phyloP scores from a whole-genome alignment of 1,139 yeast genomes.

The Candida neerlandica region DNA sequence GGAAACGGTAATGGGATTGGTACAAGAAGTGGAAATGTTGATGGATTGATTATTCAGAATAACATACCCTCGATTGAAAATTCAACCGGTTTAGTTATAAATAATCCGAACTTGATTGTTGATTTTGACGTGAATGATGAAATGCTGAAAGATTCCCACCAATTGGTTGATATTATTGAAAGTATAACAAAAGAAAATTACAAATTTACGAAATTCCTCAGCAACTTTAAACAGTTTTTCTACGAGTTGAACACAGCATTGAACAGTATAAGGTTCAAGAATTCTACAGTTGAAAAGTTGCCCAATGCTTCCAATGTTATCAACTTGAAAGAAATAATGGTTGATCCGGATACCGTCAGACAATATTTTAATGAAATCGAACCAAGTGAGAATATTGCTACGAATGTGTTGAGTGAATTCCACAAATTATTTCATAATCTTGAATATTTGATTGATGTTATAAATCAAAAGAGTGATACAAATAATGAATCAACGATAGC shows the following conservation, averaged over 20 bases:
- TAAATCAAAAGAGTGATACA: constrained; percentile 8
- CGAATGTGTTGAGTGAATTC: constrained; percentile 36
- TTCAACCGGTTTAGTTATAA: constrained; percentile 15
- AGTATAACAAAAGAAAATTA: constrained; percentile 44
- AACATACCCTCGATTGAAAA: constrained; percentile 40
- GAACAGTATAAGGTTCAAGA: constrained; percentile 18
- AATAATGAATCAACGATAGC: constrained; percentile 20
- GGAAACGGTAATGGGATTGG: constrained; percentile 7
- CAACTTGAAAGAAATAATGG: constrained; percentile 25
- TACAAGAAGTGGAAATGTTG: constrained; percentile 22
- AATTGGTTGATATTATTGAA: constrained; percentile 42
- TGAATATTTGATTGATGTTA: constrained; percentile 8
- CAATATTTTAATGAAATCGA: constrained; percentile 36
- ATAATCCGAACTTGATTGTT: constrained; percentile 8
- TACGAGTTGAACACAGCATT: constrained; percentile 26
- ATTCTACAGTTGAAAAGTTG: constrained; percentile 15
- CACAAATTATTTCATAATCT: constrained; percentile 34
- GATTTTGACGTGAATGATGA: constrained; percentile 31
- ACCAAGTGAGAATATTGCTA: constrained; percentile 38
- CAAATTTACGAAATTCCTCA: constrained; percentile 37
- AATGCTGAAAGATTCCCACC: constrained; percentile 37
- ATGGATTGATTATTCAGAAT: constrained; percentile 26
- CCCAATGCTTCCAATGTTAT: constrained; percentile 41
- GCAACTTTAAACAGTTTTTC: constrained; percentile 34
- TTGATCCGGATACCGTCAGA: constrained; percentile 23